These are phyloP conservation scores for Penicillium sp. DNA, from an alignment of 2,329 filamentous ascomycete species.

Conservation along the genomic window DNA sequence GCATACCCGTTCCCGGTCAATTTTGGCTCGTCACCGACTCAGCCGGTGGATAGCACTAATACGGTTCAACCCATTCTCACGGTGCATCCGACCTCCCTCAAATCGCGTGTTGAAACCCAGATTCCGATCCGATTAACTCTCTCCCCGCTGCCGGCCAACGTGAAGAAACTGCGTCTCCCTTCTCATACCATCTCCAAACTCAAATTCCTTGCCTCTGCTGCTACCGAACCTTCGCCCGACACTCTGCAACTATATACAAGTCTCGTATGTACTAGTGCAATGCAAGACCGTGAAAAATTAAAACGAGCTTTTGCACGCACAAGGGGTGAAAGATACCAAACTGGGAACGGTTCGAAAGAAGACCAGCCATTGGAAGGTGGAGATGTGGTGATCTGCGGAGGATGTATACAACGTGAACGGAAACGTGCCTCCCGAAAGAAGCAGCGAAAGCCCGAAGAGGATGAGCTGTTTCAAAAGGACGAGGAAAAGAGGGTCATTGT, in stretches of 20 bases:
- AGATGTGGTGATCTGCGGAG: constrained; percentile 86
- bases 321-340: constrained; percentile 40
- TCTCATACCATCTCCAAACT: constrained; percentile 91
- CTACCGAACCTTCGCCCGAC: constrained; percentile 65
- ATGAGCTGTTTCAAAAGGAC: constrained; percentile 79
- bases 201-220: constrained; percentile 77
- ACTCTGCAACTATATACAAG: constrained; percentile 76
- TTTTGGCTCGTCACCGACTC: constrained; percentile 23
- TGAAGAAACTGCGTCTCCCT: constrained; percentile 81
- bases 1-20: not conserved
- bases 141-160: constrained; percentile 69
- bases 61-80: constrained; percentile 50
- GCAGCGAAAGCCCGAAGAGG: constrained; percentile 87
- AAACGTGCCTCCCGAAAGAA: constrained; percentile 93
- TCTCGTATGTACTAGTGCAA: constrained; percentile 89
- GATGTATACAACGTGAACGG: constrained; percentile 88
- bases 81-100: constrained; percentile 68
- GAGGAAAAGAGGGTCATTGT: constrained; percentile 81
- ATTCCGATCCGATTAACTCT: constrained; percentile 84
- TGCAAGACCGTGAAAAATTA: constrained; percentile 68
- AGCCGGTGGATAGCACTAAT: constrained; percentile 29
- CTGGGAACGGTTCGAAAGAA: constrained; percentile 53
- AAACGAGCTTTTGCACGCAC: constrained; percentile 66
- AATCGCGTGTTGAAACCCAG: constrained; percentile 94
- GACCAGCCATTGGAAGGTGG: constrained; percentile 80